Conservation (phyloP, 495 filamentous ascomycete genomes). For the Penicillium fimorum region DNA sequence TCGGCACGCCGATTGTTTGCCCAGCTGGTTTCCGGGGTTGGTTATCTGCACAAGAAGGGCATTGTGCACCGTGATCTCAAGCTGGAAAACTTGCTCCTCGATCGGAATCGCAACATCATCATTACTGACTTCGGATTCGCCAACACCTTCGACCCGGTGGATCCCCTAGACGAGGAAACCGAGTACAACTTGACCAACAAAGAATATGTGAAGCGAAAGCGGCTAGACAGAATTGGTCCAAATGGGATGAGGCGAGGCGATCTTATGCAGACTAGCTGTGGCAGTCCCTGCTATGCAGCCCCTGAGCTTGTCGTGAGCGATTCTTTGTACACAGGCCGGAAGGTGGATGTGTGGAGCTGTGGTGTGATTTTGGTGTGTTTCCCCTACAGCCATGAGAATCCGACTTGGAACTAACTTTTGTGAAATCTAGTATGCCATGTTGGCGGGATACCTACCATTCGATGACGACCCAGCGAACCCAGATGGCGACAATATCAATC, state of each 20-base stretch:
- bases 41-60: constrained; percentile 97
- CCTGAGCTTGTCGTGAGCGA: constrained; percentile 98
- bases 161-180: constrained; percentile 86
- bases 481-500: constrained; percentile 98
- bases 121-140: constrained; percentile 99
- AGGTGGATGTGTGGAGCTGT: constrained; percentile 99
- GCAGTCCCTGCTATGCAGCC: constrained; percentile 83
- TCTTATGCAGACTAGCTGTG: constrained; percentile 59
- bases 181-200: constrained; percentile 82
- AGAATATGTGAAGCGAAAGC: constrained; percentile 76
- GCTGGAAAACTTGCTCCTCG: constrained; percentile 91
- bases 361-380: constrained; percentile 92
- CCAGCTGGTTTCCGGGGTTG: constrained; percentile 93
- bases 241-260: constrained; percentile 74
- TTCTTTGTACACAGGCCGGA: constrained; percentile 92
- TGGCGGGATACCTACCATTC: constrained; percentile 97
- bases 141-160: constrained; percentile 88
- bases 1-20: constrained; percentile 89
- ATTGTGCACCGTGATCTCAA: constrained; percentile 98
- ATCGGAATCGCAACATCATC: constrained; percentile 97
- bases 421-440: constrained; percentile 83
- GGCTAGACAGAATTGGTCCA: constrained; percentile 78
- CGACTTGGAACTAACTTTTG: constrained; percentile 3
- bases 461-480: constrained; percentile 98
- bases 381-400: neutral